phyloP scores from a whole-genome alignment of 805 yeast genomes.

The Geotrichum ghanense region DNA sequence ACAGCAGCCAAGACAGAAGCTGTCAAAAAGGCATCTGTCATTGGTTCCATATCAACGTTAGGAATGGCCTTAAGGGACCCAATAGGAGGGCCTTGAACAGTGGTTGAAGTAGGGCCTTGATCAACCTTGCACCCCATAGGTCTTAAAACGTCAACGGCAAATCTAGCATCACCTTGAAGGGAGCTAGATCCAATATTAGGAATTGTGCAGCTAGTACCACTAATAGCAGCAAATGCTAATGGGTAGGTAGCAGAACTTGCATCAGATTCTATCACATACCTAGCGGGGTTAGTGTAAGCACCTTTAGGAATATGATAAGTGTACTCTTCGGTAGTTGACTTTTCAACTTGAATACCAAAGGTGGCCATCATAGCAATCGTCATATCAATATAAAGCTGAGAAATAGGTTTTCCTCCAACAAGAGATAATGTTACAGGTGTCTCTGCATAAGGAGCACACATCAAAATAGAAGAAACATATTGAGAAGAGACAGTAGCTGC shows the following conservation, averaged over 20 bases:
- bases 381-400: conserved; percentile 94
- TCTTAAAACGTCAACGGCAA: conserved; percentile 80
- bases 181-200: conserved; percentile 91
- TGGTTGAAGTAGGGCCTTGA: conserved; percentile 78
- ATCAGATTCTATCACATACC: conserved; percentile 87
- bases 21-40: conserved; percentile 97
- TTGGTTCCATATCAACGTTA: conserved; percentile 94
- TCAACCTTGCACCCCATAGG: conserved; percentile 93
- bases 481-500: conserved; percentile 97
- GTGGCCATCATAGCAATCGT: conserved; percentile 89
- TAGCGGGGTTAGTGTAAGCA: conserved; percentile 64
- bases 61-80: conserved; percentile 61
- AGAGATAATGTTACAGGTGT: conserved; percentile 77
- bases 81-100: conserved; percentile 78
- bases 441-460: conserved; percentile 96
- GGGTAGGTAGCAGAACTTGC: conserved; percentile 98
- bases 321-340: conserved; percentile 58
- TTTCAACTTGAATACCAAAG: conserved; percentile 71
- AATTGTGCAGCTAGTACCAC: conserved; percentile 83
- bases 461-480: conserved; percentile 87
- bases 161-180: conserved; percentile 93
- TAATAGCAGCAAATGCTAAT: conserved; percentile 91
- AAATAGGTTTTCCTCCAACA: conserved; percentile 94
- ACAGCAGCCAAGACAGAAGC: conserved; percentile 97
- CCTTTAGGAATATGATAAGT: conserved; percentile 89